Conservation (phyloP, 768 basidiomycete genomes). For the Boletus speciosus region DNA sequence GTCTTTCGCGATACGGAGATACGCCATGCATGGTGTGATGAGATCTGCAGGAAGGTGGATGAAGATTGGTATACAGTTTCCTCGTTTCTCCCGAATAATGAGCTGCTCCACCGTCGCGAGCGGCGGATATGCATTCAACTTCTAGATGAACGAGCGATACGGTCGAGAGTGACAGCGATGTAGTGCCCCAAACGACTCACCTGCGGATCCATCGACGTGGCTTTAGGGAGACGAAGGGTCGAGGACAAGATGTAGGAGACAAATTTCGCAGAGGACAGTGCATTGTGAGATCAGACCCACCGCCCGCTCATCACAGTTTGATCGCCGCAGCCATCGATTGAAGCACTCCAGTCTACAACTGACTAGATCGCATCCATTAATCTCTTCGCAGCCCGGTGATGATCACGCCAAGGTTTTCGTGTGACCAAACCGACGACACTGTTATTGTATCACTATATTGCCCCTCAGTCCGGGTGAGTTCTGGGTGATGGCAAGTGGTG, state of each 20-base stretch:
- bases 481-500: background rate
- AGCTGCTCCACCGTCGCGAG: conserved; percentile 73
- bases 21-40: conserved; percentile 95
- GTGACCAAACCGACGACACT: conserved; percentile 56
- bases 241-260: conserved; percentile 3
- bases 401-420: conserved; percentile 77
- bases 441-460: conserved; percentile 63
- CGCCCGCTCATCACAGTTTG: background rate
- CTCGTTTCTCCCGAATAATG: conserved; percentile 74
- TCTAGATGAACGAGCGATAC: conserved; percentile 55
- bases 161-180: conserved; percentile 42
- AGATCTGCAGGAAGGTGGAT: conserved; percentile 93
- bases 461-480: conserved; percentile 65
- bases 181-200: conserved; percentile 28
- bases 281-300: background rate
- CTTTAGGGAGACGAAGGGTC: background rate
- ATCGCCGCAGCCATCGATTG: background rate
- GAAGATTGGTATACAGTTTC: conserved; percentile 92
- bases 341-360: background rate
- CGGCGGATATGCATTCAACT: conserved; percentile 65
- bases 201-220: conserved; percentile 46
- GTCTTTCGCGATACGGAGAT: conserved; percentile 87
- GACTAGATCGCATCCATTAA: background rate
- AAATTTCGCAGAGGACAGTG: background rate
- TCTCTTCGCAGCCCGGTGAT: conserved; percentile 34